Evolutionary conservation across 2,329 filamentous ascomycete genomes (phyloP).

Genomic region (Beauveria medogensis): DNA sequence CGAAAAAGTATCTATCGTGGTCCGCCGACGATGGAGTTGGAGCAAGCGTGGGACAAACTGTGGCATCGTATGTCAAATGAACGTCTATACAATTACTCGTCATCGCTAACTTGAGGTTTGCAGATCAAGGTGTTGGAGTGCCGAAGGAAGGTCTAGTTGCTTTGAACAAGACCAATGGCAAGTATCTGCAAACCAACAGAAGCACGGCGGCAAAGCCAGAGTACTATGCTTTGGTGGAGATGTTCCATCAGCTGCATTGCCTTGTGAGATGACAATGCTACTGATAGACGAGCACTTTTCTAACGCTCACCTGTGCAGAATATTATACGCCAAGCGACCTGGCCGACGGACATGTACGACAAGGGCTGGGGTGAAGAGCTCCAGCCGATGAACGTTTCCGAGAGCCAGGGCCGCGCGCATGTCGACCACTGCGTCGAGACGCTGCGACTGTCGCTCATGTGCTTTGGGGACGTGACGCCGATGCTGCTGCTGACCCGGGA

Average conservation of each 20-base stretch:
- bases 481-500: background rate
- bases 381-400: background rate
- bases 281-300: background rate
- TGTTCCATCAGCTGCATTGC: constrained; percentile 15
- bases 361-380: background rate
- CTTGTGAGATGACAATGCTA: constrained; percentile 3
- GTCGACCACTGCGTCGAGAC: constrained; percentile 15
- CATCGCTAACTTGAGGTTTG: background rate
- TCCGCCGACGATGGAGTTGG: background rate
- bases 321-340: constrained; percentile 12
- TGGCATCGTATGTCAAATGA: constrained; percentile 2
- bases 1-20: constrained; percentile 6
- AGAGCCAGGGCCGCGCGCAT: background rate
- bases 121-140: constrained; percentile 5
- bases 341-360: constrained; percentile 5
- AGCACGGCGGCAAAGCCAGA: background rate
- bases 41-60: constrained; percentile 6
- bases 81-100: background rate
- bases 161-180: constrained; percentile 2
- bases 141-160: background rate
- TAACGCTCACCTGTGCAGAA: background rate
- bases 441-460: constrained; percentile 14
- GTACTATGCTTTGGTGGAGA: constrained; percentile 12
- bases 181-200: background rate
- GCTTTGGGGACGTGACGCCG: constrained; percentile 13